These are phyloP conservation scores for Syzygium grande DNA, from an alignment of 345 rosid genomes.

Conservation along the genomic window DNA sequence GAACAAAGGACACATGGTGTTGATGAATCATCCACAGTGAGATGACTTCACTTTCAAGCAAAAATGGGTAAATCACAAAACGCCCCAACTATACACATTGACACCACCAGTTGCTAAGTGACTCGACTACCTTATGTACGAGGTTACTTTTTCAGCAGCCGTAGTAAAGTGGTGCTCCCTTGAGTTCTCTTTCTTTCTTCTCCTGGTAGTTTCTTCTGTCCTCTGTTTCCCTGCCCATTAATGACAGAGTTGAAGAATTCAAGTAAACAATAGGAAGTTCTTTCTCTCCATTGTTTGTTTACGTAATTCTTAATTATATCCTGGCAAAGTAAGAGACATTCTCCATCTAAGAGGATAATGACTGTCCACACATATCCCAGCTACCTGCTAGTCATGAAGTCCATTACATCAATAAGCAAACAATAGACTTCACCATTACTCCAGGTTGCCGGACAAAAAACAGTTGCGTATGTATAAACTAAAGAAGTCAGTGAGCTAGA, in stretches of 20 bases:
- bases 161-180: slow-evolving; percentile 57
- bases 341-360: background rate
- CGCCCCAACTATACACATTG: background rate
- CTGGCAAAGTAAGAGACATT: background rate
- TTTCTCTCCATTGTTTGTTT: background rate
- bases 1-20: background rate
- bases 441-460: background rate
- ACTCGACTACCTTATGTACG: slow-evolving; percentile 8
- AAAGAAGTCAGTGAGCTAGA: background rate
- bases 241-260: background rate
- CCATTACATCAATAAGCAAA: background rate
- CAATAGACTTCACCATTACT: background rate
- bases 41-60: background rate
- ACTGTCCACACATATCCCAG: background rate
- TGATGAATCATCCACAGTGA: background rate
- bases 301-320: background rate
- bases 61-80: background rate
- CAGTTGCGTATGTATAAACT: background rate
- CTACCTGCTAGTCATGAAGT: background rate
- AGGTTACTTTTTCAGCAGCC: slow-evolving; percentile 50
- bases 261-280: background rate
- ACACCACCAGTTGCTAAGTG: background rate
- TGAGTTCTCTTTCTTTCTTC: slow-evolving; percentile 38
- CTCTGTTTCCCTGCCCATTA: slow-evolving; percentile 44
- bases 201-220: slow-evolving; percentile 31